Percentiles rank a stretch among this genome's conserved stretches.
Conservation (phyloP, 371 early-diverging fungal genomes). For the Mortierella sp. region DNA sequence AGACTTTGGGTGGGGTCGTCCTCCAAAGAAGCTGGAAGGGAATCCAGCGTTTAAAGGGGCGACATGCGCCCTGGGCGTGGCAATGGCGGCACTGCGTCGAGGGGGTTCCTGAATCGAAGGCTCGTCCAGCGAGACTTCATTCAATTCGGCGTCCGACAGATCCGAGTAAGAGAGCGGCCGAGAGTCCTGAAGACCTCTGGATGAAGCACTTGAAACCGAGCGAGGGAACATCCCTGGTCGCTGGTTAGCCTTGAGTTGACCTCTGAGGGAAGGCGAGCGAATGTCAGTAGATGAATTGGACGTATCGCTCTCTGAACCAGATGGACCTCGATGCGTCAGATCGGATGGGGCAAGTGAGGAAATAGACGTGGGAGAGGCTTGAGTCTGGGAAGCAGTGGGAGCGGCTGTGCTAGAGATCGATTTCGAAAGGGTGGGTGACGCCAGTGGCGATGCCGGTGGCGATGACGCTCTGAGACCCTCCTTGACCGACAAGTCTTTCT, state of each 20-base stretch:
- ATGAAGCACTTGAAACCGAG: slow-evolving; percentile 22
- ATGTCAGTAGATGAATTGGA: slow-evolving; percentile 20
- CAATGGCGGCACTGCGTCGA: slow-evolving; percentile 21
- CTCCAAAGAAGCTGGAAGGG: slow-evolving; percentile 56
- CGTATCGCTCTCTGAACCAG: slow-evolving; percentile 40
- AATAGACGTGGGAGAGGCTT: not conserved
- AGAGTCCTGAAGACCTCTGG: slow-evolving; percentile 16
- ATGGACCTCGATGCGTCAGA: slow-evolving; percentile 4
- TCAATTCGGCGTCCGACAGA: slow-evolving; percentile 43
- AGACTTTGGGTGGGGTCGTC: slow-evolving; percentile 51
- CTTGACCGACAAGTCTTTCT: not conserved
- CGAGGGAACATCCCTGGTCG: slow-evolving; percentile 19
- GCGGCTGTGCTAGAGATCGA: not conserved
- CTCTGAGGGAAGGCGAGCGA: slow-evolving; percentile 15
- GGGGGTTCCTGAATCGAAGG: slow-evolving; percentile 15
- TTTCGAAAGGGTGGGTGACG: slow-evolving; percentile 5
- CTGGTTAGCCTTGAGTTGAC: slow-evolving; percentile 8
- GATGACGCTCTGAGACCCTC: not conserved
- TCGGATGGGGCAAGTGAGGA: not conserved
- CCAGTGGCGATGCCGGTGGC: not conserved
- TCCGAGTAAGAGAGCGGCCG: slow-evolving; percentile 31
- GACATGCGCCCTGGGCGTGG: slow-evolving; percentile 19
- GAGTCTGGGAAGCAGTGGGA: not conserved
- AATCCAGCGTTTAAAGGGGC: slow-evolving; percentile 41
- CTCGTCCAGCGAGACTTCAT: slow-evolving; percentile 52